These are phyloP conservation scores for Nakataea oryzae DNA, from an alignment of 2,329 filamentous ascomycete genomes.

Conservation along the genomic window DNA sequence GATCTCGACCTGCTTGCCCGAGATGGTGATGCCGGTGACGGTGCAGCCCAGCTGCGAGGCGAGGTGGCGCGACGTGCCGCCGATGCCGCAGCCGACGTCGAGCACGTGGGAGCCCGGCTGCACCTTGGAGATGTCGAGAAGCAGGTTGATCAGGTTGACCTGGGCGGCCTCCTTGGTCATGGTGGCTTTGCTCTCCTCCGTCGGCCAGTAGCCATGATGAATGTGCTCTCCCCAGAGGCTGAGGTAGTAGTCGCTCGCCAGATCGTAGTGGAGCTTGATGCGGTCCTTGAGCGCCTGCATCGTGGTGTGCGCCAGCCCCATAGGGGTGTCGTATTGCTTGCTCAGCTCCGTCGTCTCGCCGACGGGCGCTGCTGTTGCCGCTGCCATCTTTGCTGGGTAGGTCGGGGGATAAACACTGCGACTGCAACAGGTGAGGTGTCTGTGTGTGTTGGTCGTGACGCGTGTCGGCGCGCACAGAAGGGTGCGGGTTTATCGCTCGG, in stretches of 20 bases:
- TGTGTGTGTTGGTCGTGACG: background rate
- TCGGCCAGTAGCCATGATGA: conserved; percentile 51
- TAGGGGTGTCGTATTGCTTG: conserved; percentile 32
- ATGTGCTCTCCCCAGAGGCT: conserved; percentile 54
- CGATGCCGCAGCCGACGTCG: conserved; percentile 51
- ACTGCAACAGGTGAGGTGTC: too few relatives aligned
- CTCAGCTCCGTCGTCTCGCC: conserved; percentile 25
- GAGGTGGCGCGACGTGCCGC: conserved; percentile 46
- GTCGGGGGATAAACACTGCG: too few relatives aligned
- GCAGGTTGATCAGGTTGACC: conserved; percentile 42
- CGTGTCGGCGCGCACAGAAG: too few relatives aligned
- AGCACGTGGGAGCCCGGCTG: conserved; percentile 26
- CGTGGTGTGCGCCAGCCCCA: conserved; percentile 32
- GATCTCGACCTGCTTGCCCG: conserved; percentile 46
- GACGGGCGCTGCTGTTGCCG: conserved; percentile 1
- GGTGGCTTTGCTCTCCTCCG: conserved; percentile 26
- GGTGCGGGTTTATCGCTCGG: background rate
- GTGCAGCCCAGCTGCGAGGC: conserved; percentile 38
- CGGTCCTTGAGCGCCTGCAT: conserved; percentile 43
- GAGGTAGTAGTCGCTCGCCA: conserved; percentile 52
- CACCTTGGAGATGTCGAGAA: conserved; percentile 36
- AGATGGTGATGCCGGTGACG: conserved; percentile 52
- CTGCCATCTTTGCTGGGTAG: background rate
- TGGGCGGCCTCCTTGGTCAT: conserved; percentile 50
- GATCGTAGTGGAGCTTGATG: conserved; percentile 50